phyloP scores from a whole-genome alignment of 2,329 filamentous ascomycete species.

The Thielaviopsis punctulata region DNA sequence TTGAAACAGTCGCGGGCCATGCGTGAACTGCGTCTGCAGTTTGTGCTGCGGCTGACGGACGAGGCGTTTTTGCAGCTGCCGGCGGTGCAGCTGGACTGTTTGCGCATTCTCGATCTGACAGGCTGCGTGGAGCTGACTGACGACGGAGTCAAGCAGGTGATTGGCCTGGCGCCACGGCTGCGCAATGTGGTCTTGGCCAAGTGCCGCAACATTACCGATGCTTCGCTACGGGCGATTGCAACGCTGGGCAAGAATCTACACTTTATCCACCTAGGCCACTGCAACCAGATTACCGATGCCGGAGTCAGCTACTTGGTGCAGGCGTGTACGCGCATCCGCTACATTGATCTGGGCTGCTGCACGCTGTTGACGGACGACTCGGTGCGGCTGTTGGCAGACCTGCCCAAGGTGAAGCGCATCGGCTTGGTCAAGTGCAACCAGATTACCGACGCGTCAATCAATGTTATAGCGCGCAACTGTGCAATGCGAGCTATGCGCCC shows the following conservation, averaged over 20 bases:
- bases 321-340: conserved; percentile 80
- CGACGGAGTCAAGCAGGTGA: conserved; percentile 72
- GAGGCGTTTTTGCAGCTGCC: conserved; percentile 65
- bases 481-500: not conserved
- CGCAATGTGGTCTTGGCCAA: conserved; percentile 90
- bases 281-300: conserved; percentile 73
- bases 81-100: conserved; percentile 58
- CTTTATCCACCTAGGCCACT: conserved; percentile 91
- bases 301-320: conserved; percentile 74
- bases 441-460: conserved; percentile 79
- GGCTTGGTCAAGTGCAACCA: conserved; percentile 83
- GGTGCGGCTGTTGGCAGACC: conserved; percentile 62
- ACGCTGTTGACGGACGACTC: conserved; percentile 73
- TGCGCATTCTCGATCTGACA: conserved; percentile 86
- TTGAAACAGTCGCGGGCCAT: conserved; percentile 63
- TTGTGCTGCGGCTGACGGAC: conserved; percentile 73
- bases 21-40: conserved; percentile 76
- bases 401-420: conserved; percentile 88
- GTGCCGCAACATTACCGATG: conserved; percentile 82
- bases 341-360: conserved; percentile 97
- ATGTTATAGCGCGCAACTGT: conserved; percentile 14
- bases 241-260: conserved; percentile 88
- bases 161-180: conserved; percentile 68
- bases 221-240: conserved; percentile 71
- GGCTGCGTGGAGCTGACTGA: conserved; percentile 75